These are phyloP conservation scores for Cyclotella sp. DNA, from an alignment of 108 stramenopile genomes.

Conservation along the genomic window DNA sequence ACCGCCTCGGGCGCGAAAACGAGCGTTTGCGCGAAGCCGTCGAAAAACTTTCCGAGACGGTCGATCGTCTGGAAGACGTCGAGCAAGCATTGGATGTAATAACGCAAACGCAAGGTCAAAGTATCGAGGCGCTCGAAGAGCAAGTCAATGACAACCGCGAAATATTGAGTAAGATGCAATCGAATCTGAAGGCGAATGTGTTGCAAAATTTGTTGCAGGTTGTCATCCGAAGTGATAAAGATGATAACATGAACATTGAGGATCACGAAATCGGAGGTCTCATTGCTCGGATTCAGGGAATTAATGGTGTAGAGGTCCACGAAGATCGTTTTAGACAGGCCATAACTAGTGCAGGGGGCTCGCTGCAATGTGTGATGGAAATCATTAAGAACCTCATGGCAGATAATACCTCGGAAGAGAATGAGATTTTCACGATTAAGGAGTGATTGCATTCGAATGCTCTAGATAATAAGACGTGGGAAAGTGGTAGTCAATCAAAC, in stretches of 20 bases:
- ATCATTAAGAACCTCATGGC: constrained; percentile 66
- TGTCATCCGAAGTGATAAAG: constrained; percentile 56
- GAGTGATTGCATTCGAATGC: constrained; percentile 8
- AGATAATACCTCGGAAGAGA: constrained; percentile 50
- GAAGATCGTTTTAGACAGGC: constrained; percentile 41
- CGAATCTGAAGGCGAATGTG: constrained; percentile 56
- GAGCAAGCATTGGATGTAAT: constrained; percentile 55
- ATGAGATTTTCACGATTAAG: constrained; percentile 62
- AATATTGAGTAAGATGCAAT: constrained; percentile 53
- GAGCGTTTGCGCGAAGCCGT: constrained; percentile 42
- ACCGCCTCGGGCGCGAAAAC: constrained; percentile 45
- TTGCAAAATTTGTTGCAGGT: constrained; percentile 59
- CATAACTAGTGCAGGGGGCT: constrained; percentile 31
- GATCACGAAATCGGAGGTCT: constrained; percentile 56
- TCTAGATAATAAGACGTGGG: too few species aligned
- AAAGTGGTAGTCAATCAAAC: too few species aligned
- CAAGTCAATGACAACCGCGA: constrained; percentile 58
- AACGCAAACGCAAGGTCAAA: constrained; percentile 51
- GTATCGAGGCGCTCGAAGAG: constrained; percentile 45
- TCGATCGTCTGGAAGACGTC: constrained; percentile 50
- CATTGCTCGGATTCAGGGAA: constrained; percentile 41
- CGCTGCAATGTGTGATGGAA: constrained; percentile 65
- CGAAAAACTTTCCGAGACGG: constrained; percentile 46
- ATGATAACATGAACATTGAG: constrained; percentile 55
- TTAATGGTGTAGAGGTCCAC: constrained; percentile 56